Base-by-base conservation (phyloP, 108 stramenopile species). In the Skeletonema menzelii region DNA sequence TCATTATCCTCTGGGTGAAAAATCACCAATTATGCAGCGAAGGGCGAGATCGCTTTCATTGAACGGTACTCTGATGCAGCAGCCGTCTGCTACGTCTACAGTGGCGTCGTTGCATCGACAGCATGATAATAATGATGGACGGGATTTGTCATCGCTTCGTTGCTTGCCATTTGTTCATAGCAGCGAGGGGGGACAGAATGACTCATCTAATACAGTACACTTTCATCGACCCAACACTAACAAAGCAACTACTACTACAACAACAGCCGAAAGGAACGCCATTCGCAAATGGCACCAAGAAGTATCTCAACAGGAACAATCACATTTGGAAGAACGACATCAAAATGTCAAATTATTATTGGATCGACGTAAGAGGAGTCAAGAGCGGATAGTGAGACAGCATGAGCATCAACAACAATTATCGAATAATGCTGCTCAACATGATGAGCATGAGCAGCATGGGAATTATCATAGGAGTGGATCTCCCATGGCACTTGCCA, bases 281-380 rank as follows among this genome's bases (percentile, higher is more conserved):
- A 46, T 46, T 17, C 17, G 3, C 46, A 46, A 46, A 19, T 46
- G 46, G 46, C 17, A n/a, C 17, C 3, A 46, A 0, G 46, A 46
- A 46, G 46, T 46, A 11, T 19, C 46, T 5, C 46, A 53, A 34
- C 42, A 15, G n/a, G 38, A n/a, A 42, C 38, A 65, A 20, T 42
- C 17, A 47, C 76, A 5, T 57, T 75, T 5, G 27, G 56, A 30
- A 53, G 67, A 31, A 80, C 79, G 83, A 27, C 61, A 28, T 27
- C 12, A 27, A 24, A 44, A 28, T 69, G 83, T 56, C 17, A 46
- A 46, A 46, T 46, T 46, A 17, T 46, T 46, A 46, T 46, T 46
- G 5, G 46, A 46, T 46, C 46, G 46, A 5, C 46, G 46, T 1
- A 46, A 46, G 46, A n/a, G 46, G 4, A 46, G n/a, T 46, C 15